phyloP scores from a whole-genome alignment of 805 yeast species.

The Wickerhamiella alocasiicola region DNA sequence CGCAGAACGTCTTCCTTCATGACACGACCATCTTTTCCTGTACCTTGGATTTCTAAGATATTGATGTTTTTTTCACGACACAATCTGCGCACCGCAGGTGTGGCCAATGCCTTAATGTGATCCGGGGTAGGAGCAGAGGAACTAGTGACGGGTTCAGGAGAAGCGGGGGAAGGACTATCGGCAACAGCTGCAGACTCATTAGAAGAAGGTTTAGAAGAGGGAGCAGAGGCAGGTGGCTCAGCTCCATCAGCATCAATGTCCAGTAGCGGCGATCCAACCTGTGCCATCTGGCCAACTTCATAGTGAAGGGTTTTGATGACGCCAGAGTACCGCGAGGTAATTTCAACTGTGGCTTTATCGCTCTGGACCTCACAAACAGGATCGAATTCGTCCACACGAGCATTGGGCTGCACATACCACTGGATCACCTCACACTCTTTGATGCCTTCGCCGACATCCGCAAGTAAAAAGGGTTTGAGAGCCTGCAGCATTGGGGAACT shows the following conservation, averaged over 20 bases:
- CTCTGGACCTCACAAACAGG: constrained; percentile 28
- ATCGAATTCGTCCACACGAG: constrained; percentile 27
- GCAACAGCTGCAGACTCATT: neutral
- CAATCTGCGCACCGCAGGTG: constrained; percentile 27
- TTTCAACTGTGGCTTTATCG: constrained; percentile 29
- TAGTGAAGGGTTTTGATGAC: constrained; percentile 26
- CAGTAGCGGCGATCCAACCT: constrained; percentile 26
- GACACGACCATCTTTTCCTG: constrained; percentile 28
- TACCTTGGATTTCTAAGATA: constrained; percentile 21
- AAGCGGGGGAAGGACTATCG: neutral
- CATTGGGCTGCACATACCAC: constrained; percentile 29
- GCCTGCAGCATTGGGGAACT: neutral
- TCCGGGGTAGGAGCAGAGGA: neutral
- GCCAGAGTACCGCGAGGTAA: constrained; percentile 27
- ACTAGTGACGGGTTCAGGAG: neutral
- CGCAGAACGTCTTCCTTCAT: constrained; percentile 25
- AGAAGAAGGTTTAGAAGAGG: neutral
- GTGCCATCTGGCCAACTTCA: constrained; percentile 28
- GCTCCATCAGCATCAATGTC: constrained; percentile 25
- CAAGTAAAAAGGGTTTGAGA: constrained; percentile 23
- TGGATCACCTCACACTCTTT: constrained; percentile 29
- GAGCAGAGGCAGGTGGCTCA: neutral
- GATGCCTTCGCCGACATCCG: constrained; percentile 29
- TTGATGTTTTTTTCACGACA: constrained; percentile 23
- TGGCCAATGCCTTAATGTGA: constrained; percentile 20